Conservation (phyloP, 768 basidiomycete genomes). For the Pleurotus ostreatus region DNA sequence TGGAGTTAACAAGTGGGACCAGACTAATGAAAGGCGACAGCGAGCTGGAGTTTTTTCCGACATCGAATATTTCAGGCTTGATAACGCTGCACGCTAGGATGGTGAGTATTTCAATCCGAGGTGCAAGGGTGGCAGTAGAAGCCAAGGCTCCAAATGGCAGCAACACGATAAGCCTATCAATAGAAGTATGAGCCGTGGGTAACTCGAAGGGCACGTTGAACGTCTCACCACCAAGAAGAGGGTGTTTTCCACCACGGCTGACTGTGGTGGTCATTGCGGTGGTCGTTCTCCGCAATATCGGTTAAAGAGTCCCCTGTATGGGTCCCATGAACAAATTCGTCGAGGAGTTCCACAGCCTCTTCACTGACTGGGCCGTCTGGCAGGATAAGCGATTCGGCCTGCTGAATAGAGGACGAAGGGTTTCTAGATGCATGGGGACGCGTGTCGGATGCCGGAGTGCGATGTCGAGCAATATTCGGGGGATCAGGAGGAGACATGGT, state of each 20-base stretch:
- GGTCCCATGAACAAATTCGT: constrained; percentile 40
- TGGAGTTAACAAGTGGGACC: background rate
- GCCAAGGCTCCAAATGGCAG: constrained; percentile 55
- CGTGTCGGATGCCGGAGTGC: constrained; percentile 14
- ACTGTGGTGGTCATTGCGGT: constrained; percentile 17
- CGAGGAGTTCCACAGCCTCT: constrained; percentile 41
- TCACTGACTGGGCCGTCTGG: constrained; percentile 44
- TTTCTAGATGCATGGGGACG: constrained; percentile 13
- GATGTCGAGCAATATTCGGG: constrained; percentile 1
- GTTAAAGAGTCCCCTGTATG: constrained; percentile 31
- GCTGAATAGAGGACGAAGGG: constrained; percentile 13
- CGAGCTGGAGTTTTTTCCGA: background rate
- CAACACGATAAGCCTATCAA: constrained; percentile 51
- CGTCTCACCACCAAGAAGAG: constrained; percentile 61
- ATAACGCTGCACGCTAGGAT: constrained; percentile 64
- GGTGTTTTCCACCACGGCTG: constrained; percentile 76
- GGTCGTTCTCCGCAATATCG: constrained; percentile 9
- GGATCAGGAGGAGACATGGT: background rate
- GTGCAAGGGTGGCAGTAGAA: constrained; percentile 55
- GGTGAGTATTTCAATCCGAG: constrained; percentile 74
- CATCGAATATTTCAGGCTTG: constrained; percentile 39
- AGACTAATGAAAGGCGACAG: background rate
- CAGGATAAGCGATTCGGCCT: constrained; percentile 33
- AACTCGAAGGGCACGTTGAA: background rate
- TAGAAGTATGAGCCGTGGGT: constrained; percentile 4